A percentile compares a stretch with the other conserved stretches of the same genome.
These are phyloP conservation scores for Chalciporus sp. DNA, from an alignment of 1,284 basidiomycete genomes.

Conservation along the genomic window DNA sequence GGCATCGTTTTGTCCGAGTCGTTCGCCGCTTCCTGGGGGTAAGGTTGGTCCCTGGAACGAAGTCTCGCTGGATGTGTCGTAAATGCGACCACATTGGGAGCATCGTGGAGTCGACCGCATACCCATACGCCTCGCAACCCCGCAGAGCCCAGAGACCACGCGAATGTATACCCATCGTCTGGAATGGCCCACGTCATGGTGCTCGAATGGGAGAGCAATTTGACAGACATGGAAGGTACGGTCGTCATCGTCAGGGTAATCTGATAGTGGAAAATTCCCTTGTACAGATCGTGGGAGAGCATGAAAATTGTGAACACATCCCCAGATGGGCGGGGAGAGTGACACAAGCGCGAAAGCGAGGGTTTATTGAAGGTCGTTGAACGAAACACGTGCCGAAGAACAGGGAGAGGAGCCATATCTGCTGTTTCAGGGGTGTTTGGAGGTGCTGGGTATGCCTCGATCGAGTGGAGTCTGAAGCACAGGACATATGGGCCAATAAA, in stretches of 20 bases:
- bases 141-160: constrained; percentile 40
- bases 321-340: not conserved
- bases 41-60: not conserved
- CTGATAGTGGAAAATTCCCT: constrained; percentile 51
- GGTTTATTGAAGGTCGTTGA: not conserved
- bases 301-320: not conserved
- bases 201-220: not conserved
- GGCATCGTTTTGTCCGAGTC: constrained; percentile 21
- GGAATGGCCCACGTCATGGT: not conserved
- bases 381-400: not conserved
- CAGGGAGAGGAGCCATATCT: not conserved
- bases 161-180: constrained; percentile 20
- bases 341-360: not conserved
- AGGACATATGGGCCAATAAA: constrained; percentile 33
- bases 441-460: constrained; percentile 46
- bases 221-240: constrained; percentile 28
- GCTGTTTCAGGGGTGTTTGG: not conserved
- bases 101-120: constrained; percentile 40
- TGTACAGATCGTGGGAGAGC: constrained; percentile 45
- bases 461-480: constrained; percentile 47
- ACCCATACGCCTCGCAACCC: constrained; percentile 51
- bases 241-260: constrained; percentile 30
- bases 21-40: not conserved
- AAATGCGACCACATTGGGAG: constrained; percentile 8
- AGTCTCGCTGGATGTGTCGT: not conserved